A percentile compares a stretch with the other conserved stretches of the same genome.
Conservation (phyloP, 768 basidiomycete species). For the Tulasnella sp. region DNA sequence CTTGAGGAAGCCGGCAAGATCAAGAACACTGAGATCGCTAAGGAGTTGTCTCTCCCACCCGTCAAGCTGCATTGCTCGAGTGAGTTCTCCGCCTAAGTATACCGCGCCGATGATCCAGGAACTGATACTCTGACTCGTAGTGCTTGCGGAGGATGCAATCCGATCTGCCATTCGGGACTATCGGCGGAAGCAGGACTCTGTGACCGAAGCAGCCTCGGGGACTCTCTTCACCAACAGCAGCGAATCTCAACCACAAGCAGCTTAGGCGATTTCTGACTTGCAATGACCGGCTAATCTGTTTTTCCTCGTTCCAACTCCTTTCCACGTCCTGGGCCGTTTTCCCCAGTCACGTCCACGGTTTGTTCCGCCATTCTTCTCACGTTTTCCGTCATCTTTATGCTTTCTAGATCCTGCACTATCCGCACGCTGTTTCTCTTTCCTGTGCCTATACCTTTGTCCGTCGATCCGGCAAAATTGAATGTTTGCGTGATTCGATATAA, state of each 20-base stretch:
- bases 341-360: not conserved
- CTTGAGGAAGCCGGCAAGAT: slow-evolving; percentile 93
- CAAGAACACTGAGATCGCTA: slow-evolving; percentile 99
- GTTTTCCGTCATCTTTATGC: slow-evolving; percentile 4
- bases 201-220: slow-evolving; percentile 15
- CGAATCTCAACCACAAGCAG: slow-evolving; percentile 2
- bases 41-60: slow-evolving; percentile 90
- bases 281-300: not conserved
- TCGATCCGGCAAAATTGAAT: slow-evolving; percentile 4
- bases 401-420: not conserved
- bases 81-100: slow-evolving; percentile 42
- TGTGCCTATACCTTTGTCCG: not conserved
- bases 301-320: not conserved
- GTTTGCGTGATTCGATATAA: not conserved
- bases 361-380: slow-evolving; percentile 6
- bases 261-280: not conserved
- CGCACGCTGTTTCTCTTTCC: not conserved
- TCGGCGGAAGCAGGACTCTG: slow-evolving; percentile 59
- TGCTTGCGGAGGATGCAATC: slow-evolving; percentile 98
- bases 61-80: slow-evolving; percentile 96
- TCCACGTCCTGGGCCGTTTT: not conserved
- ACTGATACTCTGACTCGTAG: slow-evolving; percentile 42
- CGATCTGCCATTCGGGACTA: slow-evolving; percentile 97
- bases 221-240: slow-evolving; percentile 15
- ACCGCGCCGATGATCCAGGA: not conserved